Conservation (phyloP, 352 stramenopile species). For the Phytophthora tubulina region DNA sequence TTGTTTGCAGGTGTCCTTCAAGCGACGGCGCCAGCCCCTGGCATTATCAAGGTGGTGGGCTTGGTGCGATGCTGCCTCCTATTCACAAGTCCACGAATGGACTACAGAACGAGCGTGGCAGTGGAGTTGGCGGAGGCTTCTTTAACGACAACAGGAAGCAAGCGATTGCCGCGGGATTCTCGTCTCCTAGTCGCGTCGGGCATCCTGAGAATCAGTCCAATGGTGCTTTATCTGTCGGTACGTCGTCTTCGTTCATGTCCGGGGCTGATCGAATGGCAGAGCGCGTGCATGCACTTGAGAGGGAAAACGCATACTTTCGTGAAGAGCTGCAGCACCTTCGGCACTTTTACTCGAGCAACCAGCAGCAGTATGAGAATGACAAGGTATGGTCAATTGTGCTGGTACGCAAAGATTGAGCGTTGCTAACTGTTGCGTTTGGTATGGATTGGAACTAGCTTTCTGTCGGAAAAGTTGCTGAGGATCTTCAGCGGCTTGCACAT, state of each 20-base stretch:
- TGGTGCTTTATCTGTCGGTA: background rate
- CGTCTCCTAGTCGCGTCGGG: constrained; percentile 17
- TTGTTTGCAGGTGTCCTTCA: constrained; percentile 16
- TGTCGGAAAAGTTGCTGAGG: constrained; percentile 47
- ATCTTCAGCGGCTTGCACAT: constrained; percentile 60
- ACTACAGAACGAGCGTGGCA: constrained; percentile 26
- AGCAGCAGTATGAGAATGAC: constrained; percentile 66
- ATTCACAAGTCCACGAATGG: constrained; percentile 52
- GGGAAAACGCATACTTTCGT: constrained; percentile 67
- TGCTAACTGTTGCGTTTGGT: constrained; percentile 10
- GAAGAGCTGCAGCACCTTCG: constrained; percentile 66
- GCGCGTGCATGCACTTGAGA: constrained; percentile 57
- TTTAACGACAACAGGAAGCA: constrained; percentile 32
- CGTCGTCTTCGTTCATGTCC: constrained; percentile 7
- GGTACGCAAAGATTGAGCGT: background rate
- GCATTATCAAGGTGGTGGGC: constrained; percentile 4
- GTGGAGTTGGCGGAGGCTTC: constrained; percentile 7
- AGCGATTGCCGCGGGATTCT: background rate
- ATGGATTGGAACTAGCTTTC: constrained; percentile 22
- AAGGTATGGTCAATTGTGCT: constrained; percentile 41
- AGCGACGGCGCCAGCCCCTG: constrained; percentile 4
- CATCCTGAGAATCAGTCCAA: constrained; percentile 10
- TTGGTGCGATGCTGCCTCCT: constrained; percentile 52
- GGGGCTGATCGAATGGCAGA: constrained; percentile 25
- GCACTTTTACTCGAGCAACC: constrained; percentile 63